A percentile compares a stretch with the other conserved stretches of the same genome.
These are phyloP conservation scores for Kluyveromyces sp. DNA, from an alignment of 1,139 yeast genomes.

Conservation along the genomic window DNA sequence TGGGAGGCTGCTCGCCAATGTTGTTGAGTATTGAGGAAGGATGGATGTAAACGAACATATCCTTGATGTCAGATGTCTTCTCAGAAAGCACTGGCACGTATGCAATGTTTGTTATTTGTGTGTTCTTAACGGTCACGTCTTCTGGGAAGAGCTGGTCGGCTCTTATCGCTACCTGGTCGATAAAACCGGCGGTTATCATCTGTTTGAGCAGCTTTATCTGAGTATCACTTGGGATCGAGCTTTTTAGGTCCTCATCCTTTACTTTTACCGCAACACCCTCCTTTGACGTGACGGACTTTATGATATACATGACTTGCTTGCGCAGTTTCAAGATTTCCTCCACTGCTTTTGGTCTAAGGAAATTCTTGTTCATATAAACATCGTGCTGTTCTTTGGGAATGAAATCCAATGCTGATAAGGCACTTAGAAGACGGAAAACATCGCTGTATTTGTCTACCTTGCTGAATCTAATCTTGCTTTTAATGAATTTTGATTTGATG, in stretches of 20 bases:
- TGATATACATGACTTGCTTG: conserved; percentile 69
- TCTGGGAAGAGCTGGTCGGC: conserved; percentile 62
- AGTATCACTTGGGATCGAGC: conserved; percentile 58
- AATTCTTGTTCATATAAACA: conserved; percentile 51
- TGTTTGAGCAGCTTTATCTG: conserved; percentile 82
- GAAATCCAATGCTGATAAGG: conserved; percentile 85
- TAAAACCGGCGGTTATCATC: conserved; percentile 85
- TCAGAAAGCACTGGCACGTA: conserved; percentile 64
- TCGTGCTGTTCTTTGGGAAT: conserved; percentile 42
- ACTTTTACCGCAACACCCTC: conserved; percentile 51
- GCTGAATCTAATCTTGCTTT: conserved; percentile 54
- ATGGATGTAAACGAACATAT: conserved; percentile 64
- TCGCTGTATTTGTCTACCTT: conserved; percentile 69
- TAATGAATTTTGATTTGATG: conserved; percentile 44
- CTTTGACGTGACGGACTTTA: conserved; percentile 52
- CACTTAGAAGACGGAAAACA: conserved; percentile 67
- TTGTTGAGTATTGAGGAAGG: conserved; percentile 59
- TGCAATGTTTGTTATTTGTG: conserved; percentile 60
- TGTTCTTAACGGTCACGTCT: conserved; percentile 52
- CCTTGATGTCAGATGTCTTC: conserved; percentile 37
- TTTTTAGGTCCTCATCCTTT: conserved; percentile 45
- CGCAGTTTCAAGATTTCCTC: conserved; percentile 79
- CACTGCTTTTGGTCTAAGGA: conserved; percentile 63
- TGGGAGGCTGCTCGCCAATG: conserved; percentile 55
- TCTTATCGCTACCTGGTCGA: conserved; percentile 84